Conservation (phyloP, 192 early-diverging fungal species). For the Cetraspora pellucida region DNA sequence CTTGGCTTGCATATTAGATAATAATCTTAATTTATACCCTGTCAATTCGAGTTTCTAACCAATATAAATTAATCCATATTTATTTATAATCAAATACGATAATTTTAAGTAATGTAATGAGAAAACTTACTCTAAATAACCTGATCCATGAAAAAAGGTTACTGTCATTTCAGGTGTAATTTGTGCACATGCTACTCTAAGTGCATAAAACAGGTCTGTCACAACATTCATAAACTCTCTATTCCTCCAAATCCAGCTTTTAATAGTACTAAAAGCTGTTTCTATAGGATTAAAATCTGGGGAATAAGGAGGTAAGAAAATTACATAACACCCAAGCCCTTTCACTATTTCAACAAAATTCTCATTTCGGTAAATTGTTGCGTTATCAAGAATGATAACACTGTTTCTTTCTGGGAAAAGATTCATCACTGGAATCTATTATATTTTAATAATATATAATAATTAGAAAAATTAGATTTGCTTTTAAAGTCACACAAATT, state of each 20-base stretch:
- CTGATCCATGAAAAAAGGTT: neutral
- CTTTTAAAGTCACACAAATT: too few species aligned
- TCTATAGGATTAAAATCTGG: slow-evolving; percentile 15
- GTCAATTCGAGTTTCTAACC: too few species aligned
- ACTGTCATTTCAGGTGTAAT: slow-evolving; percentile 1
- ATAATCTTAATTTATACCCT: too few species aligned
- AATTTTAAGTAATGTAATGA: neutral
- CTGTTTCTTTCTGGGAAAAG: neutral
- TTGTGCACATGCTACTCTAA: neutral
- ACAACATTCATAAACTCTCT: neutral
- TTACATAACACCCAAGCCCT: slow-evolving; percentile 1
- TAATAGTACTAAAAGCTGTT: slow-evolving; percentile 10
- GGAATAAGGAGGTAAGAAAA: slow-evolving; percentile 11
- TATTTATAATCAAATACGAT: too few species aligned
- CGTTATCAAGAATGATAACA: slow-evolving; percentile 9
- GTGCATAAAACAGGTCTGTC: neutral
- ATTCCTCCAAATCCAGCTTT: slow-evolving; percentile 3
- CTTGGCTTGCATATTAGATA: too few species aligned
- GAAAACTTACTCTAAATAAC: too few species aligned
- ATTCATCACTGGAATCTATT: neutral
- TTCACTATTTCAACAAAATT: neutral
- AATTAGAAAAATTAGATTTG: too few species aligned
- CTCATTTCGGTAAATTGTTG: neutral
- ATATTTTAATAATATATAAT: neutral
- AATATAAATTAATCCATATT: too few species aligned